phyloP scores from a whole-genome alignment of 306 rosid genomes.

The Lithocarpus polystachyus region DNA sequence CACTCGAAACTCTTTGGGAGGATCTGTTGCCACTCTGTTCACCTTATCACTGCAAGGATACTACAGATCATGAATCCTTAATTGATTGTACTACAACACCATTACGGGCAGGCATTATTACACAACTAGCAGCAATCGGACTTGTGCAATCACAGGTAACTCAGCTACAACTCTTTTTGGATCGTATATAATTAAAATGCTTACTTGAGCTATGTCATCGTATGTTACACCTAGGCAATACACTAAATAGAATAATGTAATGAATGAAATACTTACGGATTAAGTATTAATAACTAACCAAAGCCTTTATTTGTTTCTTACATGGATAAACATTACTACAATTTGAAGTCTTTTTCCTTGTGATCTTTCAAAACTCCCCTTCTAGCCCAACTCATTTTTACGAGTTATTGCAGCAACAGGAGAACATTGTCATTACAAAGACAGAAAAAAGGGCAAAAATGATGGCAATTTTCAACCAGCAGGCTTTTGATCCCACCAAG shows the following conservation, averaged over 20 bases:
- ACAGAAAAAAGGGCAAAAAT: conserved; percentile 1
- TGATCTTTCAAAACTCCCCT: background rate
- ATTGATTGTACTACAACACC: background rate
- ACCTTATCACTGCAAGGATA: conserved; percentile 41
- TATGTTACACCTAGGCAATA: background rate
- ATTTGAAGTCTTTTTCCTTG: background rate
- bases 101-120: conserved; percentile 26
- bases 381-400: background rate
- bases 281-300: too few species aligned
- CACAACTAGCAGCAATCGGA: conserved; percentile 42
- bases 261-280: background rate
- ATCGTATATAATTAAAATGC: background rate
- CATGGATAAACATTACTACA: background rate
- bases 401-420: conserved; percentile 3
- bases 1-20: conserved; percentile 62
- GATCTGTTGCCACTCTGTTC: conserved; percentile 73
- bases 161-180: background rate
- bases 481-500: conserved; percentile 16
- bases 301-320: background rate
- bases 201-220: background rate
- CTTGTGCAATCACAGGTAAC: conserved; percentile 32
- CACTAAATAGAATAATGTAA: background rate
- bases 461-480: background rate
- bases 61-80: too few species aligned
- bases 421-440: background rate